These are phyloP conservation scores for Backusella circina DNA, from an alignment of 192 early-diverging fungal species.

Conservation along the genomic window DNA sequence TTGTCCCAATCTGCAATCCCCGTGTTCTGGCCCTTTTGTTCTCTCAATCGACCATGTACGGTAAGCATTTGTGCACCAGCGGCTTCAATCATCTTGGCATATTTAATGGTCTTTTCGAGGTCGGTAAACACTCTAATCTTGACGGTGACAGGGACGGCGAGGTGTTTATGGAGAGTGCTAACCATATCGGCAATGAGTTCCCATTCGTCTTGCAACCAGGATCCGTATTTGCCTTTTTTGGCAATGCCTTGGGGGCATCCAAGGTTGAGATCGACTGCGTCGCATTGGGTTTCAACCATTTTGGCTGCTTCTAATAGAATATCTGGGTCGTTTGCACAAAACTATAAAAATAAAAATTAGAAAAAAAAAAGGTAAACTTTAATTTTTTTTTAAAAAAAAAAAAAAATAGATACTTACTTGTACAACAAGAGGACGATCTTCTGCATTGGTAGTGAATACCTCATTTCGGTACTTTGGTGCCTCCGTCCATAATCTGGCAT, in stretches of 20 bases:
- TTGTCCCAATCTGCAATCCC: constrained; percentile 96
- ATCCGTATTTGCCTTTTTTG: constrained; percentile 84
- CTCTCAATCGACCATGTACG: constrained; percentile 89
- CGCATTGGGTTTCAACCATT: constrained; percentile 76
- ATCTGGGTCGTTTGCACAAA: constrained; percentile 96
- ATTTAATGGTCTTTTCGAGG: constrained; percentile 84
- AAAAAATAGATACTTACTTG: constrained; percentile 50
- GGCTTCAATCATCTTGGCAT: constrained; percentile 92
- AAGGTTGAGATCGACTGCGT: constrained; percentile 93
- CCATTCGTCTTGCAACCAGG: constrained; percentile 97
- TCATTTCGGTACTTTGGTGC: constrained; percentile 63
- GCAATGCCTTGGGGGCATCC: constrained; percentile 98
- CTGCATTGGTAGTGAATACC: constrained; percentile 60
- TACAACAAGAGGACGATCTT: constrained; percentile 81
- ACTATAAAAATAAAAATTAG: constrained; percentile 44
- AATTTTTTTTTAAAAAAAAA: background rate
- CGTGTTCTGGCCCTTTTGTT: constrained; percentile 96
- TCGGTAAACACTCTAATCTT: constrained; percentile 94
- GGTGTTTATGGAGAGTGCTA: constrained; percentile 67
- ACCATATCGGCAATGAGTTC: constrained; percentile 68
- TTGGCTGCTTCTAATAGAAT: constrained; percentile 76
- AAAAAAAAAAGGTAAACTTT: background rate
- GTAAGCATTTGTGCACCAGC: constrained; percentile 90
- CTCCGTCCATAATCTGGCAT: constrained; percentile 67
- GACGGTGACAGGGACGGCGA: constrained; percentile 89